Conservation (phyloP, 2,329 filamentous ascomycete species). For the Neopestalotiopsis rosae region DNA sequence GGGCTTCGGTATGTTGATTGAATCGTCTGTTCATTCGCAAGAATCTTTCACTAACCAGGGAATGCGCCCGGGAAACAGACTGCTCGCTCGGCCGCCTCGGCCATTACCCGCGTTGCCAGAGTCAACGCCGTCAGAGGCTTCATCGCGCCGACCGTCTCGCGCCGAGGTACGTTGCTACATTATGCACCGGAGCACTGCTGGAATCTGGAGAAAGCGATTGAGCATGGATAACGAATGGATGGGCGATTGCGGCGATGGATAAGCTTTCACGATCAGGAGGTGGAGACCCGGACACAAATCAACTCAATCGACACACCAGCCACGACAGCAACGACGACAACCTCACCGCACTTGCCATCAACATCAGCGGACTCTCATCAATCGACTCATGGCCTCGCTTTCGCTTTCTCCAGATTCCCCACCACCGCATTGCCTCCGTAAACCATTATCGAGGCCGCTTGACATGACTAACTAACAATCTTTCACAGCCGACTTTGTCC, state of each 20-base stretch:
- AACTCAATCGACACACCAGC: background rate
- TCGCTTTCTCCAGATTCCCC: background rate
- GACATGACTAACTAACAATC: background rate
- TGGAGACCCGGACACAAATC: constrained; percentile 12
- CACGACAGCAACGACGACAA: background rate
- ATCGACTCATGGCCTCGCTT: background rate
- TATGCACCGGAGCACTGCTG: background rate
- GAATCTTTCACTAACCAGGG: constrained; percentile 8
- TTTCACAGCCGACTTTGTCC: constrained; percentile 85
- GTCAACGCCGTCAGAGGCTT: constrained; percentile 58
- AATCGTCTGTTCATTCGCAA: background rate
- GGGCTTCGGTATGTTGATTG: constrained; percentile 57
- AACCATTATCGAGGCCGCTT: constrained; percentile 3
- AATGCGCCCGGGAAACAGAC: constrained; percentile 41
- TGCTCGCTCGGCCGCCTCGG: constrained; percentile 55
- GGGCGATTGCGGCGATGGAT: background rate
- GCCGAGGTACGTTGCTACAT: constrained; percentile 58
- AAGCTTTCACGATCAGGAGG: constrained; percentile 1
- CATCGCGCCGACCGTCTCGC: constrained; percentile 65
- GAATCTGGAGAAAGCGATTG: background rate
- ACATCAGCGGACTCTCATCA: background rate
- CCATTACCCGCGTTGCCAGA: constrained; percentile 55
- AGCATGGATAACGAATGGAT: background rate
- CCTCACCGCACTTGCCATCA: background rate
- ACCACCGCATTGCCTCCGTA: background rate